A percentile compares a stretch with the other conserved stretches of the same genome.
phyloP scores from a whole-genome alignment of 2,329 filamentous ascomycete genomes.

The Pyrenophora seminiperda region DNA sequence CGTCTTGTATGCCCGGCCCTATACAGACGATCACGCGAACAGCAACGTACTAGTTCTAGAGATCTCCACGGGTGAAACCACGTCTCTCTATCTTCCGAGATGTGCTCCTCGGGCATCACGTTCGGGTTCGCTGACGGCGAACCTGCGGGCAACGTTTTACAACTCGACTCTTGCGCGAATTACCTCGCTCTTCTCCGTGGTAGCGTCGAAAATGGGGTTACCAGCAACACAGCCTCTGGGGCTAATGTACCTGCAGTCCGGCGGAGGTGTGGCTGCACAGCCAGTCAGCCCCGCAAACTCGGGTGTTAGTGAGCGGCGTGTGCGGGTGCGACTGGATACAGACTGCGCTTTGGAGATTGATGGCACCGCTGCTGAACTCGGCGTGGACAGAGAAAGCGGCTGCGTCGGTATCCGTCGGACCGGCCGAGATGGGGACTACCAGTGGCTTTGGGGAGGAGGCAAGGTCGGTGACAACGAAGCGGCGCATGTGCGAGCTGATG shows the following conservation, averaged over 20 bases:
- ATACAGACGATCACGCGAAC: constrained; percentile 73
- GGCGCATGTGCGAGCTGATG: constrained; percentile 13
- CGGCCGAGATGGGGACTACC: not conserved
- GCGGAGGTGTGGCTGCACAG: constrained; percentile 65
- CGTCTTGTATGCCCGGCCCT: constrained; percentile 83
- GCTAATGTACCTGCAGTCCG: constrained; percentile 65
- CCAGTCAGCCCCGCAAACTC: constrained; percentile 71
- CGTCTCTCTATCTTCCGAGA: constrained; percentile 35
- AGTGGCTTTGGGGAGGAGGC: constrained; percentile 4
- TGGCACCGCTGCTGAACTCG: constrained; percentile 25
- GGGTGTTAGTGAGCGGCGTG: constrained; percentile 70
- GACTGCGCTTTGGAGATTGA: constrained; percentile 37
- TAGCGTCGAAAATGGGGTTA: constrained; percentile 79
- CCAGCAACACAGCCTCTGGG: constrained; percentile 65
- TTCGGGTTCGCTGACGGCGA: constrained; percentile 34
- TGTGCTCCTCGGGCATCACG: constrained; percentile 12
- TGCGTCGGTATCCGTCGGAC: constrained; percentile 23
- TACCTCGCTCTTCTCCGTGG: constrained; percentile 74
- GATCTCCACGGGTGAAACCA: constrained; percentile 58
- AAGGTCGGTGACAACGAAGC: not conserved
- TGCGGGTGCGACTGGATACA: constrained; percentile 51
- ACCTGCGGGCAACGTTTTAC: constrained; percentile 72
- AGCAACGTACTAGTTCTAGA: constrained; percentile 74
- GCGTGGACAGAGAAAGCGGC: constrained; percentile 18
- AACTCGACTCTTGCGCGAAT: constrained; percentile 72